These are phyloP conservation scores for Aegilops speltoides DNA, from an alignment of 176 grass and related monocot species.

Conservation along the genomic window DNA sequence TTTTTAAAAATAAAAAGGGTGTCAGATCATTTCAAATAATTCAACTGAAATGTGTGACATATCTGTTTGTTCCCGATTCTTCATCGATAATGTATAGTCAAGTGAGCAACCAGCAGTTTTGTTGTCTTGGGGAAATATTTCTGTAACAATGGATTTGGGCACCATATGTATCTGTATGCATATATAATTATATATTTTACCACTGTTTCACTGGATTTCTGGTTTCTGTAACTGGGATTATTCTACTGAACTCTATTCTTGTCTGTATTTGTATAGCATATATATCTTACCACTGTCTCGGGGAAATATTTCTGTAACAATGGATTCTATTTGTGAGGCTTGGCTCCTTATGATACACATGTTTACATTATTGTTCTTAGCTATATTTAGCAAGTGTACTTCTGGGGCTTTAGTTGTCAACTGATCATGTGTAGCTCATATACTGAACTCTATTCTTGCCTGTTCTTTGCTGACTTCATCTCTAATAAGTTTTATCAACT, in stretches of 20 bases:
- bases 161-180: background rate
- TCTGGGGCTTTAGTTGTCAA: background rate
- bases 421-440: background rate
- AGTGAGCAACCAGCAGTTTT: conserved; percentile 9
- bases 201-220: background rate
- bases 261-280: too few species aligned
- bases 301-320: background rate
- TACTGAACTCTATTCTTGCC: conserved; percentile 13
- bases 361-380: background rate
- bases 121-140: conserved; percentile 28
- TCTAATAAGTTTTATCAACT: conserved; percentile 22
- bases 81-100: background rate
- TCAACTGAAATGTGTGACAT: background rate
- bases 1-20: background rate
- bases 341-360: background rate
- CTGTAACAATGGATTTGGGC: background rate
- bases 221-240: background rate
- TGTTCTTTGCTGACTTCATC: conserved; percentile 4
- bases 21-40: background rate
- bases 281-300: too few species aligned
- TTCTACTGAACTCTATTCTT: background rate
- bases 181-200: conserved; percentile 6
- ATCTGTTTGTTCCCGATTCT: background rate
- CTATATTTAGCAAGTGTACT: conserved; percentile 8
- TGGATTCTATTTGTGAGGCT: background rate